Evolutionary conservation across 2,329 filamentous ascomycete genomes (phyloP).

Genomic region (Orbilia brochopaga): DNA sequence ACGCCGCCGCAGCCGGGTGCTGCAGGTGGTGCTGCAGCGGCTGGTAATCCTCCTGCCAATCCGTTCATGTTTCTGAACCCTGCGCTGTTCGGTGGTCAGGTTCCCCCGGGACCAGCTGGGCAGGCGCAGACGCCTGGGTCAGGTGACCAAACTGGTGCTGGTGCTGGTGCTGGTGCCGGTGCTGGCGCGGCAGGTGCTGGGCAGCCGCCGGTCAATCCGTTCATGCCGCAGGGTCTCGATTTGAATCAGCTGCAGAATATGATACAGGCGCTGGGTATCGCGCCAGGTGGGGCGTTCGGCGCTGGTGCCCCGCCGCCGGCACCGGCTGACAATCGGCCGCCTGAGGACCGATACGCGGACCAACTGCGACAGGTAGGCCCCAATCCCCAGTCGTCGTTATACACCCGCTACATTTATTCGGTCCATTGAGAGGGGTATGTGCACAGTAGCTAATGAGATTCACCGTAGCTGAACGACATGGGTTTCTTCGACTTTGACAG

Average conservation of each 20-base stretch:
- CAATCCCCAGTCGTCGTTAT: neutral
- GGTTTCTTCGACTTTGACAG: constrained; percentile 96
- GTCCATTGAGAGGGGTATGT: neutral
- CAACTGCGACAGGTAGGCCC: constrained; percentile 68
- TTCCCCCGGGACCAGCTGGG: constrained; percentile 55
- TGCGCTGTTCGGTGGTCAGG: constrained; percentile 53
- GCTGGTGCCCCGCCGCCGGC: constrained; percentile 59
- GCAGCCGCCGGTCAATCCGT: constrained; percentile 59
- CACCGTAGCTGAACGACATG: constrained; percentile 88
- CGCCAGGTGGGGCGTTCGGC: constrained; percentile 51
- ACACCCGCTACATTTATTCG: neutral
- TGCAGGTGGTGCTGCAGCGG: constrained; percentile 53
- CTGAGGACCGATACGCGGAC: constrained; percentile 89
- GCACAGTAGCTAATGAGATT: neutral
- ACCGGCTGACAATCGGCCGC: constrained; percentile 81
- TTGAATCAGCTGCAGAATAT: constrained; percentile 66
- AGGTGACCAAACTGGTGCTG: constrained; percentile 8
- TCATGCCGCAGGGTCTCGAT: constrained; percentile 67
- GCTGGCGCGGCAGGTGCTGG: constrained; percentile 52
- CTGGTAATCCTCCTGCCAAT: constrained; percentile 8
- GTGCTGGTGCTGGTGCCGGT: constrained; percentile 51
- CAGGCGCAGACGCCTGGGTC: constrained; percentile 52
- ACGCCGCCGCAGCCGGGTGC: constrained; percentile 54
- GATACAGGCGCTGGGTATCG: constrained; percentile 61
- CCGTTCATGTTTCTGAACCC: constrained; percentile 42